Evolutionary conservation across 257 asterid species (phyloP).

Genomic region (Solanum chmielewskii): DNA sequence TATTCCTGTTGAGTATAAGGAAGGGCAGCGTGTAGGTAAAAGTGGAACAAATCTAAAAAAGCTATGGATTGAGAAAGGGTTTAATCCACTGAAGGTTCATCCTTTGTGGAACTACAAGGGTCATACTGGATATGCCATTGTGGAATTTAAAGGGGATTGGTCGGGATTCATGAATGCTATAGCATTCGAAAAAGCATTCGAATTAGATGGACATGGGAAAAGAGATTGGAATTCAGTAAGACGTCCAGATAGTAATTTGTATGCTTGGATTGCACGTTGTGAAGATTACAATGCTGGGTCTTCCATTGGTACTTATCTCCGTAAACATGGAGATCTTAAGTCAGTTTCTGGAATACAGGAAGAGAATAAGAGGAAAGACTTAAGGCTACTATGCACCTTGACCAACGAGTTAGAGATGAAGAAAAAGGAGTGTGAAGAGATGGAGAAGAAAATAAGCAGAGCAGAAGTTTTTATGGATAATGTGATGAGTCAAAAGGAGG

Average conservation of each 20-base stretch:
- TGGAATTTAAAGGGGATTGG: conserved; percentile 32
- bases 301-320: conserved; percentile 37
- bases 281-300: conserved; percentile 39
- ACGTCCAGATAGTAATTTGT: not conserved
- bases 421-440: conserved; percentile 27
- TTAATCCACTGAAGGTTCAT: conserved; percentile 29
- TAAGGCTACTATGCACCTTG: conserved; percentile 29
- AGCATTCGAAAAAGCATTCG: conserved; percentile 33
- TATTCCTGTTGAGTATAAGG: conserved; percentile 17
- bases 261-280: conserved; percentile 51
- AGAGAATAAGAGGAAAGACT: conserved; percentile 32
- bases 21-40: conserved; percentile 22
- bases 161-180: conserved; percentile 37
- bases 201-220: conserved; percentile 31
- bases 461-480: not conserved
- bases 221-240: conserved; percentile 10
- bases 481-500: conserved; percentile 9
- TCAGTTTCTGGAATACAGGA: conserved; percentile 35
- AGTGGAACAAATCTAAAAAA: conserved; percentile 30
- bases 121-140: conserved; percentile 38
- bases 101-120: conserved; percentile 35
- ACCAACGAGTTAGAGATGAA: conserved; percentile 22
- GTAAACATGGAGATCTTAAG: conserved; percentile 59
- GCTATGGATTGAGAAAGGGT: conserved; percentile 23
- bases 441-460: conserved; percentile 9